Evolutionary conservation across 2,329 filamentous ascomycete genomes (phyloP).

Genomic region (Sporothrix pseudoabietina): DNA sequence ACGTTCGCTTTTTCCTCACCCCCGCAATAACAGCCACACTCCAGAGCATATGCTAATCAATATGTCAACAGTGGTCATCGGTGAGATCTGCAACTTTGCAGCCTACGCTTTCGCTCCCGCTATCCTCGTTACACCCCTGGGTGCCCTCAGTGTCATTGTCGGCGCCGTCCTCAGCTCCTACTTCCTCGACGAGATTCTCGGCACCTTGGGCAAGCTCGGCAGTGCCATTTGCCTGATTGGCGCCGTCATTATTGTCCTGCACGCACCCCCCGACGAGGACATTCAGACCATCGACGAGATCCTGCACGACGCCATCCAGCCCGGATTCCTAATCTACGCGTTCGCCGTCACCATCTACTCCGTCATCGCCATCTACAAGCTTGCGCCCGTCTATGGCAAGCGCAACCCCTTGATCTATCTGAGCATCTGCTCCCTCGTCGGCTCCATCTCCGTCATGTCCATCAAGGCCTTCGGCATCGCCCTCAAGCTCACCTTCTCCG

Average conservation of each 20-base stretch:
- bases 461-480: slow-evolving; percentile 99
- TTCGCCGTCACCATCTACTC: slow-evolving; percentile 79
- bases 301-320: slow-evolving; percentile 83
- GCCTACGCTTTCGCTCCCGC: slow-evolving; percentile 98
- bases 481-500: slow-evolving; percentile 87
- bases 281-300: slow-evolving; percentile 92
- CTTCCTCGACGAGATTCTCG: slow-evolving; percentile 86
- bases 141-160: slow-evolving; percentile 91
- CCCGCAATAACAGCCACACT: slow-evolving; percentile 11
- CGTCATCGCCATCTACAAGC: slow-evolving; percentile 91
- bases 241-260: slow-evolving; percentile 94
- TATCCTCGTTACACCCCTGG: slow-evolving; percentile 95
- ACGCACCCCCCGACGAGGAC: slow-evolving; percentile 91
- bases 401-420: slow-evolving; percentile 95
- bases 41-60: slow-evolving; percentile 8
- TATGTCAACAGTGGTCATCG: slow-evolving; percentile 70
- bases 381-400: slow-evolving; percentile 87
- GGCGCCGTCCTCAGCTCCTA: slow-evolving; percentile 94
- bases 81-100: slow-evolving; percentile 95
- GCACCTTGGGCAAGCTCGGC: slow-evolving; percentile 87
- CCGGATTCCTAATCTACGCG: slow-evolving; percentile 89
- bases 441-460: slow-evolving; percentile 97
- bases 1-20: slow-evolving; percentile 42
- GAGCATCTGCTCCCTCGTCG: slow-evolving; percentile 96
- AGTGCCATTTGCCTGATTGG: slow-evolving; percentile 96